phyloP scores from a whole-genome alignment of 2,329 filamentous ascomycete species.

The Claviceps africana region DNA sequence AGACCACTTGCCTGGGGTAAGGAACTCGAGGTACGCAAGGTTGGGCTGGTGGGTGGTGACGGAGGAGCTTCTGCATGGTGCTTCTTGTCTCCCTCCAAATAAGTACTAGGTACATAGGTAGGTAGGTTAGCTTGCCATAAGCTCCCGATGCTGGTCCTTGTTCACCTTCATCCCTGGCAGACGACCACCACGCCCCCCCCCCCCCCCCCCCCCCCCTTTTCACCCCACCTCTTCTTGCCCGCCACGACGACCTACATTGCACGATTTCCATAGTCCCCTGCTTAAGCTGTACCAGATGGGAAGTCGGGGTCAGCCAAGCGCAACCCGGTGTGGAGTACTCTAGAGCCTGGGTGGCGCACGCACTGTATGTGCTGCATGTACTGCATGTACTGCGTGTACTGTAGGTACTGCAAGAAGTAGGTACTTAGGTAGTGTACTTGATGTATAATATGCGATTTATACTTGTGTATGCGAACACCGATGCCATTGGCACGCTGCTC shows the following conservation, averaged over 20 bases:
- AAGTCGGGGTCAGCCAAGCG: neutral
- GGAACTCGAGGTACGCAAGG: neutral
- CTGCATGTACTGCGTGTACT: no score
- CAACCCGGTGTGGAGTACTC: neutral
- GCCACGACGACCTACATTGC: no score
- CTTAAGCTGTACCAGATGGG: neutral
- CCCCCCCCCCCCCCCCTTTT: neutral
- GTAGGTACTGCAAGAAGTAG: no score
- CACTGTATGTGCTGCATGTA: neutral
- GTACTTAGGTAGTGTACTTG: no score
- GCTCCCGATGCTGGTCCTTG: neutral
- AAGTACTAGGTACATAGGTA: no score
- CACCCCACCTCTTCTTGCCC: neutral
- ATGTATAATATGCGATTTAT: neutral
- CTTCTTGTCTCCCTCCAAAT: neutral
- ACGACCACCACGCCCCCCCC: neutral
- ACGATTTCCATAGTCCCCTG: neutral
- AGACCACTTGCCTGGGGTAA: neutral
- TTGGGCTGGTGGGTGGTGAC: neutral
- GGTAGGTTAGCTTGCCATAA: neutral
- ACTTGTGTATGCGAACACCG: neutral
- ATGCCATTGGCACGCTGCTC: neutral
- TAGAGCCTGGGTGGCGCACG: neutral
- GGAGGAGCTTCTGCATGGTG: neutral
- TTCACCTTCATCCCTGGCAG: neutral